These are phyloP conservation scores for Eucalyptus urophylla DNA, from an alignment of 345 rosid species.

Conservation along the genomic window DNA sequence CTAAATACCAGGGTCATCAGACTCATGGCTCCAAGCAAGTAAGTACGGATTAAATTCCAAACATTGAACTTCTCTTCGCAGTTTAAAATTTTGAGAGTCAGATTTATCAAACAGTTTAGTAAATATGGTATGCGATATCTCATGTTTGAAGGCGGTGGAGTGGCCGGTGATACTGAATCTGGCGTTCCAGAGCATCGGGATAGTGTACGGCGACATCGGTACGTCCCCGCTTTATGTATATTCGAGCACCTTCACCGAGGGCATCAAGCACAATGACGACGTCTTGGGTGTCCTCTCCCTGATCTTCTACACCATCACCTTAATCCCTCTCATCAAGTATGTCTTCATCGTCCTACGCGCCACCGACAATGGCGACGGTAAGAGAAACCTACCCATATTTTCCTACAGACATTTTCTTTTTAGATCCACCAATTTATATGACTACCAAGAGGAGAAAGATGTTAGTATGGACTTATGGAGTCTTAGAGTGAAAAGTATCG, in stretches of 20 bases:
- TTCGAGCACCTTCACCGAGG: conserved; percentile 13
- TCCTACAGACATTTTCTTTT: background rate
- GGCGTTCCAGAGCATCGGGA: conserved; percentile 53
- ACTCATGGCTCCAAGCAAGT: conserved; percentile 6
- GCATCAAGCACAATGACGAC: conserved; percentile 30
- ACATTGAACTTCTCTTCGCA: background rate
- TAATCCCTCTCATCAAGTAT: conserved; percentile 41
- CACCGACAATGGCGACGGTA: conserved; percentile 51
- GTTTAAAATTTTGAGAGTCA: background rate
- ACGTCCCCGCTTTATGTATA: conserved; percentile 53
- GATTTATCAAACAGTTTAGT: background rate
- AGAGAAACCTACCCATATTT: background rate
- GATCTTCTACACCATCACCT: conserved; percentile 38
- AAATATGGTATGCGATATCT: background rate
- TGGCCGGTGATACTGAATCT: conserved; percentile 27
- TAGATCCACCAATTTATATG: background rate
- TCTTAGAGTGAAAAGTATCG: background rate
- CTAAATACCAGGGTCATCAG: background rate
- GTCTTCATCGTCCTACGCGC: conserved; percentile 40
- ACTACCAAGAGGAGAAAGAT: background rate
- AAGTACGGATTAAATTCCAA: background rate
- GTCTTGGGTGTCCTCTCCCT: conserved; percentile 42
- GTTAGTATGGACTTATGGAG: background rate
- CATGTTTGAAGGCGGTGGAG: background rate
- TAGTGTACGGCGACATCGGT: conserved; percentile 50